Percentiles rank a stretch among this genome's conserved stretches.
Conservation (phyloP, 2,329 filamentous ascomycete species). For the Sporothrix pseudoabietina region DNA sequence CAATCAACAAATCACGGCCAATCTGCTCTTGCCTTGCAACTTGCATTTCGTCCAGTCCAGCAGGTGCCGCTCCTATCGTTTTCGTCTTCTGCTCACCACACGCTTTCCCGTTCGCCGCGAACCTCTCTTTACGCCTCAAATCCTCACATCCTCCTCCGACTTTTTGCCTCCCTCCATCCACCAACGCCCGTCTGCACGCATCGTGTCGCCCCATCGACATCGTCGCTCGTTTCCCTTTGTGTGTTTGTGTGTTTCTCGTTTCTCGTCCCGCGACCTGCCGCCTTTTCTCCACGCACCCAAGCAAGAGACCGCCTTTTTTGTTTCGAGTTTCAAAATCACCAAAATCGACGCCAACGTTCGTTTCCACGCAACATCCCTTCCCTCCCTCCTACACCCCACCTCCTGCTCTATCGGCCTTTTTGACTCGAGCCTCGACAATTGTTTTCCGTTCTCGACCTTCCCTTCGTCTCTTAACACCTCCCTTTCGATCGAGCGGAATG, state of each 20-base stretch:
- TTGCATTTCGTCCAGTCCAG: not conserved
- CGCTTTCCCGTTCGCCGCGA: constrained; percentile 9
- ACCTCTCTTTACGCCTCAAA: not conserved
- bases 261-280: constrained; percentile 10
- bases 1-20: constrained; percentile 31
- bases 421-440: constrained; percentile 2
- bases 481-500: constrained; percentile 50
- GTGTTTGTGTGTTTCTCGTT: constrained; percentile 9
- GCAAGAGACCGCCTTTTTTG: constrained; percentile 17
- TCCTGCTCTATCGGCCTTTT: not conserved
- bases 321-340: constrained; percentile 21
- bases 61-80: not conserved
- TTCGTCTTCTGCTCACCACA: constrained; percentile 7
- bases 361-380: constrained; percentile 1
- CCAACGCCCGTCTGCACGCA: not conserved
- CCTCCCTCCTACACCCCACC: not conserved
- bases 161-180: not conserved
- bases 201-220: not conserved
- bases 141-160: not conserved
- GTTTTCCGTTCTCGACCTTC: not conserved
- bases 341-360: constrained; percentile 19
- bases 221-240: constrained; percentile 19
- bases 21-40: not conserved
- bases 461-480: not conserved
- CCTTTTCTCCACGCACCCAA: constrained; percentile 23